These are phyloP conservation scores for Areca catechu DNA, from an alignment of 176 grass and related monocot genomes.

Conservation along the genomic window DNA sequence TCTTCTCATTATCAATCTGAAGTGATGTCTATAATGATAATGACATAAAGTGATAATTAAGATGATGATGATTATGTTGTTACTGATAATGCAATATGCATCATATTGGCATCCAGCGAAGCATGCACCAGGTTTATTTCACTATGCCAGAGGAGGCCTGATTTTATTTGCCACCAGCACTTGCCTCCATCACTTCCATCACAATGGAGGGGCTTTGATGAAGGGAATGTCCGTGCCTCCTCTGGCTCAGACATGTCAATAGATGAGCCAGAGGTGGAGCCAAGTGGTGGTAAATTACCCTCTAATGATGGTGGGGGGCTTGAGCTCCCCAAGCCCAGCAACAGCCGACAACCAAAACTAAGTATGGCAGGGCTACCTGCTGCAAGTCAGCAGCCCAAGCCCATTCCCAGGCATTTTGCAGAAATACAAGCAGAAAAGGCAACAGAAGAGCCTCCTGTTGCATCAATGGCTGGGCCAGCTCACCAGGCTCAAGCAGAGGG, in stretches of 20 bases:
- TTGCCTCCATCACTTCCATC: constrained; percentile 24
- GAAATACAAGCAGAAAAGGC: constrained; percentile 31
- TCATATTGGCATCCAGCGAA: constrained; percentile 54
- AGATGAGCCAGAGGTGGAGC: constrained; percentile 57
- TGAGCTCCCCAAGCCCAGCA: constrained; percentile 24
- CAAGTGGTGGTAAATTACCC: constrained; percentile 16
- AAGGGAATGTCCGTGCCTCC: constrained; percentile 54
- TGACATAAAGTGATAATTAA: no score
- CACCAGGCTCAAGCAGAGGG: constrained; percentile 15
- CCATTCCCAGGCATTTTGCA: not conserved
- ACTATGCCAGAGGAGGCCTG: constrained; percentile 67
- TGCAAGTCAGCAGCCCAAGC: constrained; percentile 13
- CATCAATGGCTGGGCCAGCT: not conserved
- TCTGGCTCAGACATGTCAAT: constrained; percentile 96
- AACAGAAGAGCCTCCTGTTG: constrained; percentile 28
- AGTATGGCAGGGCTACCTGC: not conserved
- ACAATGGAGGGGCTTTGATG: constrained; percentile 51
- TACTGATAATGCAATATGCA: no score
- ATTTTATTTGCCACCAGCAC: constrained; percentile 38
- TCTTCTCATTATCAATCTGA: no score
- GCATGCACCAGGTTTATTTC: constrained; percentile 80
- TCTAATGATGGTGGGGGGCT: constrained; percentile 4
- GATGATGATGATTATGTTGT: no score
- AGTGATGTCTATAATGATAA: no score
- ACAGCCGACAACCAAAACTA: constrained; percentile 27